Evolutionary conservation across 2,329 filamentous ascomycete species (phyloP), one percentile per base, ranked within the genome.

Genomic region (Cordyceps cateniannulata): DNA sequence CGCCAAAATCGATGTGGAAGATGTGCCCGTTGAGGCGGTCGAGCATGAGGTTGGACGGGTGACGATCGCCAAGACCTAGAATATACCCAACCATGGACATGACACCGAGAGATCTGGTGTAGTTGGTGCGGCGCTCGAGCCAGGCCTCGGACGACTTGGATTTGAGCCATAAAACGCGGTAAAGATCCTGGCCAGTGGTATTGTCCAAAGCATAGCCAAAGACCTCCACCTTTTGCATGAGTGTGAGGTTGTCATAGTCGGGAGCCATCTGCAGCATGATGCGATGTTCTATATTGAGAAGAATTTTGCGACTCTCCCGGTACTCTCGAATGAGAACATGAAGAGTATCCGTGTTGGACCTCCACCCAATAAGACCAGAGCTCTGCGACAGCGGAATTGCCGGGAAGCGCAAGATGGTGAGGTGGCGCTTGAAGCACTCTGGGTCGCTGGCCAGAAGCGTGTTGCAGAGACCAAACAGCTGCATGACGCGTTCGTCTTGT

Each of bases 41-140:
- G 45, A 99, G 87, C 89, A 99, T 96, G 69, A 99, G 78, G 74
- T 99, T 99, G 63, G 92, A 97, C 42, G 96, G 96, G 76, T 99
- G 95, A 52, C 96, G 88, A 77, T 99, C 95, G 59, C 95, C 95
- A 16, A 99, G 81, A 63, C 95, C 96, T 24, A 99, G 85, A 65
- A 99, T 98, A 74, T 99, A 99, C 65, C 95, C 95, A n/a, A 98
- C 95, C 92, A 99, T 99, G n/a, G 92, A 97, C 95, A 99, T 99
- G 69, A 99, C 95, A 67, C 91, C 95, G 2, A 99, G 81, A 1
- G 93, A 98, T 62, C 95, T 89, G 20, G 95, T 99, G 77, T 99
- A 99, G 72, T 96, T 99, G n/a, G 96, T 99, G 58, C 95, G 89
- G 48, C 95, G 85, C 74, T 98, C 95, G 38, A 99, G 86, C 95